A percentile compares a stretch with the other conserved stretches of the same genome.
phyloP scores from a whole-genome alignment of 148 eudicot genomes.

The Camellia japonica region DNA sequence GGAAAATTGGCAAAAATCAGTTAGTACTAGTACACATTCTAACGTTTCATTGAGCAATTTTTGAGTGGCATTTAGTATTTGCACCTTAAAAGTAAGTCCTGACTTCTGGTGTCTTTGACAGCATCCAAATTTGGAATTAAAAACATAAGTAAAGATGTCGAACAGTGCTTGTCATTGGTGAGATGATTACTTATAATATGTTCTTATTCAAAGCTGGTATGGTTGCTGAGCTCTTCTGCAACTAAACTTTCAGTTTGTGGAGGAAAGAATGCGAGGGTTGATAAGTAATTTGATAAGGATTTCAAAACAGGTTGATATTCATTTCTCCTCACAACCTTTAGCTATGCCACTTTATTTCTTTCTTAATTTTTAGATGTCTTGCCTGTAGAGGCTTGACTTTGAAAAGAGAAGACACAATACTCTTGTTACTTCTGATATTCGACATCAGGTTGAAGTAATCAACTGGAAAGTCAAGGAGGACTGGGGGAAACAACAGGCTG shows the following conservation, averaged over 20 bases:
- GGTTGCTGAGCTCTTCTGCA: not conserved
- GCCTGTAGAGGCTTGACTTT: slow-evolving; percentile 15
- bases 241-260: slow-evolving; percentile 9
- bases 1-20: slow-evolving; percentile 13
- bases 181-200: slow-evolving; percentile 5
- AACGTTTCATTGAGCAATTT: not conserved
- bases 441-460: too few species aligned
- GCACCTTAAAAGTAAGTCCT: not conserved
- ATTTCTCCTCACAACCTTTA: not conserved
- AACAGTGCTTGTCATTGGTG: slow-evolving; percentile 19
- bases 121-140: slow-evolving; percentile 15
- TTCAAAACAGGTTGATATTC: slow-evolving; percentile 14
- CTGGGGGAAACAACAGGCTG: too few species aligned
- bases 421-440: too few species aligned
- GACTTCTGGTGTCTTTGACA: slow-evolving; percentile 11
- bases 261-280: slow-evolving; percentile 14
- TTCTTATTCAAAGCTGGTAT: not conserved
- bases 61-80: not conserved
- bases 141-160: slow-evolving; percentile 12
- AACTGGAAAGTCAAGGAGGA: too few species aligned
- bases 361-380: not conserved
- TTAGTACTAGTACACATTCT: not conserved
- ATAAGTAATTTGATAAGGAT: slow-evolving; percentile 19
- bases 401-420: slow-evolving; percentile 9
- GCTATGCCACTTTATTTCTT: not conserved